Evolutionary conservation across 2,329 filamentous ascomycete genomes (phyloP).

Genomic region (Cyclaneusma minus): DNA sequence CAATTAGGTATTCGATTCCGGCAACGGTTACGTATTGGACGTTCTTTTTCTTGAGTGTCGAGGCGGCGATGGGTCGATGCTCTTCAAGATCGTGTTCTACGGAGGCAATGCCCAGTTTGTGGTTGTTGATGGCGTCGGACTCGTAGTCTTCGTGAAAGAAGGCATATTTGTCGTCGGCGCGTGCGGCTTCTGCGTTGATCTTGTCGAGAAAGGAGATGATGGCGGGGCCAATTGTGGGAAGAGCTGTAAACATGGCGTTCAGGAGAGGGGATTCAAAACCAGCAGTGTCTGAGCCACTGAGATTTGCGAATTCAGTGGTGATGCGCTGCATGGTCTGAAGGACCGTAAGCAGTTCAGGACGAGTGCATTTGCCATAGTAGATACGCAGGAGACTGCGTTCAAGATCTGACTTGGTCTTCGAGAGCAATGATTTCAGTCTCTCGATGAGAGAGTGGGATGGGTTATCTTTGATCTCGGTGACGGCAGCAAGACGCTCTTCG

Average conservation of each 20-base stretch:
- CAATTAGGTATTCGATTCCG: conserved; percentile 89
- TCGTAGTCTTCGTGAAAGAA: conserved; percentile 86
- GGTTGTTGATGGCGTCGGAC: conserved; percentile 74
- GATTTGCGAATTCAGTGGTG: conserved; percentile 55
- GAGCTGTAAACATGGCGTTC: conserved; percentile 51
- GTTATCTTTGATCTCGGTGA: conserved; percentile 68
- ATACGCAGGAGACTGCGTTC: conserved; percentile 90
- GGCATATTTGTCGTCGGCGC: conserved; percentile 77
- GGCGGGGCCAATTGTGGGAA: conserved; percentile 62
- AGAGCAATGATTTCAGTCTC: conserved; percentile 56
- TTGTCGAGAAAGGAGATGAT: conserved; percentile 65
- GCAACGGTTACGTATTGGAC: conserved; percentile 71
- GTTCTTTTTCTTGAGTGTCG: conserved; percentile 51
- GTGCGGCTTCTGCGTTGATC: conserved; percentile 73
- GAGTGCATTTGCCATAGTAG: conserved; percentile 91
- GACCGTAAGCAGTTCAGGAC: conserved; percentile 72
- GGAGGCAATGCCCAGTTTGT: conserved; percentile 80
- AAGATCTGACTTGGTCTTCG: conserved; percentile 61
- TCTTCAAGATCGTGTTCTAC: conserved; percentile 79
- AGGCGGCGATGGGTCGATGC: conserved; percentile 56
- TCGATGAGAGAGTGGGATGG: conserved; percentile 54
- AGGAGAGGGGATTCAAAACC: conserved; percentile 61
- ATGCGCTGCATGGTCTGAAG: conserved; percentile 77
- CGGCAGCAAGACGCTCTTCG: conserved; percentile 66
- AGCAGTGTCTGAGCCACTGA: conserved; percentile 47